Evolutionary conservation across 495 filamentous ascomycete species (phyloP), one percentile per base, ranked within the genome.

Genomic region (Thozetella sp.): DNA sequence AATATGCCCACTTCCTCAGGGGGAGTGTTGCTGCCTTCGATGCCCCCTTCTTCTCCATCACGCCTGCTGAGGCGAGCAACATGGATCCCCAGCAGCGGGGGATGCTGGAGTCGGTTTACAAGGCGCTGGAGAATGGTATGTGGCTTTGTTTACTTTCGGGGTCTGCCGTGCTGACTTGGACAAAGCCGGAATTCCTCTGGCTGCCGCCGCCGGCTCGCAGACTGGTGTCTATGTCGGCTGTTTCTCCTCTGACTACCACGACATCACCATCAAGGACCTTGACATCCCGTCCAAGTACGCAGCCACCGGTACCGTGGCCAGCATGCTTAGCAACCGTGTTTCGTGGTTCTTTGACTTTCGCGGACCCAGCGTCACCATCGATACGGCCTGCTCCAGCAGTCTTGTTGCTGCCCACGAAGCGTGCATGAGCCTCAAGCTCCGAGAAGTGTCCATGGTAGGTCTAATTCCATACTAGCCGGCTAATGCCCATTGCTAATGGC

Each of bases 121-220:
- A 93, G 58, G 92, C 92, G 0, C 78, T 96, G 1, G 92, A 96
- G 65, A 90, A 89, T 79, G 57, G 62, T 58, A 91, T 91, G 0
- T 86, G 70, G 71, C 13, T 74, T 67, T 25, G 58, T 61, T 12
- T 64, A 59, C 2, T 69, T 67, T 2, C 62, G 67, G 67, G 63
- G 55, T 45, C 67, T 63, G 23, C 71, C 74, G 25, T 77, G 69
- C 34, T 55, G 55, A 37, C 30, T 15, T 37, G 30, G 15, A 15
- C 6, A 37, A 6, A 72, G 76, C 77, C 54, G 79, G 71, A 1
- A 60, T 60, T 55, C 30, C 58, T 4, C 12, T 60, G 3, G 45
- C 46, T 10, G 45, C 25, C 1, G 19, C 40, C 12, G 22, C 27
- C 22, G 78, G 78, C 4, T 66, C 66, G 10, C 55, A 77, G 20